Base-by-base conservation (phyloP, 805 yeast genomes). In the Nakazawaea ernobii region DNA sequence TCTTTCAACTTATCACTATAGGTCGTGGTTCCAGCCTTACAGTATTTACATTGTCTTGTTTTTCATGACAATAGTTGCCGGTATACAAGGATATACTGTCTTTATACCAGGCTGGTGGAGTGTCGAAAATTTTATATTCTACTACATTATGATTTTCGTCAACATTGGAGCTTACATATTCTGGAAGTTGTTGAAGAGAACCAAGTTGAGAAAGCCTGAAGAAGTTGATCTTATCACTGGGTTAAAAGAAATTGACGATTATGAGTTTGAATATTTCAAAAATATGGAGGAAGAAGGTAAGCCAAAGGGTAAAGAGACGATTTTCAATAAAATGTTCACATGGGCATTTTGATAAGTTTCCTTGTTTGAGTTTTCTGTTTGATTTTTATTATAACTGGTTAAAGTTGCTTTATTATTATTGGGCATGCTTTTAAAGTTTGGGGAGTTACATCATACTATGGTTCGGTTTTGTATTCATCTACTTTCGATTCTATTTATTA, bases 1-100 rank as follows among this genome's bases (percentile, higher is more conserved):
- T 61, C 71, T 79, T 45, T 52, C 49, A 37, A 60, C 59, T 1
- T 43, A 61, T 51, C 77, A 82, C 6, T 75, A 75, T 61, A 70
- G 63, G 48, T 71, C 82, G 4, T 75, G 78, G 76, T 65, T 68
- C 50, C 68, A 64, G 48, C 68, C 68, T 32, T 63, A 51, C 36
- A 63, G 66, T 15, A 62, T 65, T 2, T 48, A 52, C 26, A 47
- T 56, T 35, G 56, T 49, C 53, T 17, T 65, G 46, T 50, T 69
- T 49, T 43, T 53, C 55, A 42, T 72, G 62, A 14, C 64, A 57
- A 37, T 71, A 58, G 56, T 70, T 59, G 37, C 67, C 56, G 55
- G 66, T 63, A 43, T 62, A 61, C 44, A 61, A 29, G 79, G 78
- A 14, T 65, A 61, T 48, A 61, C 68, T 5, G 66, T 71, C 4